phyloP scores from a whole-genome alignment of 768 basidiomycete genomes.

The Trametes meyenii region DNA sequence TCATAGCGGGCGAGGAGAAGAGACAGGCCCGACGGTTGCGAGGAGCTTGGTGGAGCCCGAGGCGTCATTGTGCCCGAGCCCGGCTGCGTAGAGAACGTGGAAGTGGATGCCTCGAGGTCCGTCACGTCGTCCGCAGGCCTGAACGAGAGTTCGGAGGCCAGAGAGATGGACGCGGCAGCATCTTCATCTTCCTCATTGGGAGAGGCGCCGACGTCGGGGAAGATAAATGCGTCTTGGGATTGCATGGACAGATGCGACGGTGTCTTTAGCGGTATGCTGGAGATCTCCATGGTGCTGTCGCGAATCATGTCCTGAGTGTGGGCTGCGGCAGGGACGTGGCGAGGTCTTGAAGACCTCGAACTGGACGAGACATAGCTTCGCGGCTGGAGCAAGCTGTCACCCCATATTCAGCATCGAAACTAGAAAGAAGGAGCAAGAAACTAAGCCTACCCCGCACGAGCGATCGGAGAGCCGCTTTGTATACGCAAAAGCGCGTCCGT shows the following conservation, averaged over 20 bases:
- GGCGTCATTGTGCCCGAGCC: slow-evolving; percentile 24
- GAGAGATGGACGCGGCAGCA: slow-evolving; percentile 10
- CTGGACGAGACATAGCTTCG: slow-evolving; percentile 45
- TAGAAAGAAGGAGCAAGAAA: too few species aligned
- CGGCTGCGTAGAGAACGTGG: slow-evolving; percentile 24
- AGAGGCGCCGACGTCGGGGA: slow-evolving; percentile 33
- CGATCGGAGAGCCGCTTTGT: slow-evolving; percentile 17
- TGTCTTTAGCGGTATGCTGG: slow-evolving; percentile 43
- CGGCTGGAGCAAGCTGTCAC: slow-evolving; percentile 57
- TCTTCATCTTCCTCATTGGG: slow-evolving; percentile 8
- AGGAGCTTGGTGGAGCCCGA: slow-evolving; percentile 16
- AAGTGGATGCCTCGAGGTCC: slow-evolving; percentile 28
- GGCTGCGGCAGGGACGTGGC: slow-evolving; percentile 31
- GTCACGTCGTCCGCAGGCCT: slow-evolving; percentile 18
- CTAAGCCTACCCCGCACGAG: slow-evolving; percentile 12
- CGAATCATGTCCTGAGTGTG: slow-evolving; percentile 71
- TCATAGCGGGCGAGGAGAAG: slow-evolving; percentile 29
- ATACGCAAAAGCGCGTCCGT: slow-evolving; percentile 16
- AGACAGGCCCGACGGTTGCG: slow-evolving; percentile 32
- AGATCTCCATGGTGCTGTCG: slow-evolving; percentile 65
- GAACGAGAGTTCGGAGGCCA: slow-evolving; percentile 24
- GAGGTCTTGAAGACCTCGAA: slow-evolving; percentile 27
- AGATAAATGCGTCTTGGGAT: slow-evolving; percentile 43
- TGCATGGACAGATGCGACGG: slow-evolving; percentile 24
- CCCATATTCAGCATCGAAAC: neutral